A percentile compares a stretch with the other conserved stretches of the same genome.
Conservation (phyloP, 208 protist species). For the Trypanosoma lewisi region DNA sequence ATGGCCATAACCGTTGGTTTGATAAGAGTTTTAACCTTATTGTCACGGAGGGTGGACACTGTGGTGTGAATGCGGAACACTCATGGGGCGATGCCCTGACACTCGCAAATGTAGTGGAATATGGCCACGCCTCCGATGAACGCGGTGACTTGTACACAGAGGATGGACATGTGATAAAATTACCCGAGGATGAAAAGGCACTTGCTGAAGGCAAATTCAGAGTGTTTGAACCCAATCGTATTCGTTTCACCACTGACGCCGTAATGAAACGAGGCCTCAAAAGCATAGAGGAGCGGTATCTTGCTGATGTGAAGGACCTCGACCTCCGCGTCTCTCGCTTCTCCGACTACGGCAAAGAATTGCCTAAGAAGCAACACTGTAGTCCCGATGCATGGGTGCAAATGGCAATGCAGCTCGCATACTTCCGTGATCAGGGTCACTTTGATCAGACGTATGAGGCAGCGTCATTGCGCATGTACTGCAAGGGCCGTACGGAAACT, state of each 20-base stretch:
- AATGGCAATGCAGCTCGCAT: constrained; percentile 82
- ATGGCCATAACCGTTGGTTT: constrained; percentile 69
- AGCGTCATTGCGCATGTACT: constrained; percentile 56
- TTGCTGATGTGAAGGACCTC: constrained; percentile 45
- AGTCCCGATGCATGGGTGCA: constrained; percentile 78
- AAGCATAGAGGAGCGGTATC: constrained; percentile 37
- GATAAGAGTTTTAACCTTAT: constrained; percentile 86
- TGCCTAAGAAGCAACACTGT: constrained; percentile 41
- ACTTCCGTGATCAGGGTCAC: constrained; percentile 52
- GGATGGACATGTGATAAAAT: constrained; percentile 42
- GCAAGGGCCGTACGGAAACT: constrained; percentile 76
- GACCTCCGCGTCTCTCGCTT: constrained; percentile 60
- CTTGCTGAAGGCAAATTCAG: constrained; percentile 28
- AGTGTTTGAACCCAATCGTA: constrained; percentile 37
- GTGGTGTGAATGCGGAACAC: constrained; percentile 78
- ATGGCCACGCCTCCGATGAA: constrained; percentile 52
- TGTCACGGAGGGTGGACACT: constrained; percentile 44
- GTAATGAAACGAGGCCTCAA: constrained; percentile 42
- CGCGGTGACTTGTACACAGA: constrained; percentile 40
- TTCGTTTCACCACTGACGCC: constrained; percentile 68
- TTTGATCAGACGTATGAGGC: constrained; percentile 78
- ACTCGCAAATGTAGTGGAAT: constrained; percentile 58
- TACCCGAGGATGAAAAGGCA: constrained; percentile 34
- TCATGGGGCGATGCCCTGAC: constrained; percentile 75
- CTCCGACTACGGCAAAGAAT: constrained; percentile 40